phyloP scores from a whole-genome alignment of 192 early-diverging fungal genomes.

The Dispira simplex region DNA sequence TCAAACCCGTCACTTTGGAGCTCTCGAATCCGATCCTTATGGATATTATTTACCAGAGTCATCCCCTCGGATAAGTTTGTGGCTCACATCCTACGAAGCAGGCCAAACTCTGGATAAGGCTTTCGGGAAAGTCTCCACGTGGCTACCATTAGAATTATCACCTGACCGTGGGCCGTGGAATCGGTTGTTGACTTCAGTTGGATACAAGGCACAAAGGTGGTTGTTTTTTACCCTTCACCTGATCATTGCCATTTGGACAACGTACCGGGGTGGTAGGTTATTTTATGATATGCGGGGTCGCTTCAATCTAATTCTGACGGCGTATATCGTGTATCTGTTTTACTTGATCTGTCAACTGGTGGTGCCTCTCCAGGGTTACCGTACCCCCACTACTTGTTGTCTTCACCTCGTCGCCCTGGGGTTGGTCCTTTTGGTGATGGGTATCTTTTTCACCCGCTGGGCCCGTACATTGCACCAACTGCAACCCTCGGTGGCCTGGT shows the following conservation, averaged over 20 bases:
- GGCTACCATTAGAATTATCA: neutral
- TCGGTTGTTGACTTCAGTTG: neutral
- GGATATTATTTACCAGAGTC: neutral
- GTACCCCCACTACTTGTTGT: neutral
- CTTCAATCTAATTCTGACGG: neutral
- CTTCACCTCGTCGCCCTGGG: neutral
- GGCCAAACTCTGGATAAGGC: neutral
- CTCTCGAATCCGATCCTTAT: neutral
- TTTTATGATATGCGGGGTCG: neutral
- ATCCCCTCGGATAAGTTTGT: neutral
- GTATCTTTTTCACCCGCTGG: too few relatives aligned
- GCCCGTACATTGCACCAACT: too few relatives aligned
- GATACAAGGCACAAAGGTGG: slow-evolving; percentile 1
- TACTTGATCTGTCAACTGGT: neutral
- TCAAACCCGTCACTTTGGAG: neutral
- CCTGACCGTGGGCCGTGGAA: neutral
- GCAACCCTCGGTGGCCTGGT: too few relatives aligned
- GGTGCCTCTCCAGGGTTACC: neutral
- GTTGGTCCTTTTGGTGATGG: neutral
- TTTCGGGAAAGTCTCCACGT: neutral
- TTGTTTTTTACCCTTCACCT: slow-evolving; percentile 2
- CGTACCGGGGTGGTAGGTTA: neutral
- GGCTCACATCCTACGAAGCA: neutral
- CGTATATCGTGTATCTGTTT: neutral
- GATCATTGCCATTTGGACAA: neutral